A percentile compares a stretch with the other conserved stretches of the same genome.
phyloP scores from a whole-genome alignment of 2,329 filamentous ascomycete genomes.

The Biscogniauxia marginata region DNA sequence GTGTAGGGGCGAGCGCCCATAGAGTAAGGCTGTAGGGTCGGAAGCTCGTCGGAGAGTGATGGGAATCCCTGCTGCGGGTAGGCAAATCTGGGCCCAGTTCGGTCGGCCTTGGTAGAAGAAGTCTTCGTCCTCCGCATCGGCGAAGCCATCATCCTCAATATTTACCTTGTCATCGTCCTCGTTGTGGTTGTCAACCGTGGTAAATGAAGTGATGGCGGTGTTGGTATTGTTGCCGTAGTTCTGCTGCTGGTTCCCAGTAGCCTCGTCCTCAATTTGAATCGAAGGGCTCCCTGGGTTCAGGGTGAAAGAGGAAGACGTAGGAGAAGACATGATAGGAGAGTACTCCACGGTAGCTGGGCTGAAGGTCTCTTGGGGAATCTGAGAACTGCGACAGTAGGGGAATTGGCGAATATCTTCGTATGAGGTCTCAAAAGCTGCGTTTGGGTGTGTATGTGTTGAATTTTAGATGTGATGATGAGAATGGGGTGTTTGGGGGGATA shows the following conservation, averaged over 20 bases:
- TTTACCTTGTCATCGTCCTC: neutral
- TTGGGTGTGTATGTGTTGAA: neutral
- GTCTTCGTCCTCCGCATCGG: neutral
- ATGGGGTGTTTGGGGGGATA: neutral
- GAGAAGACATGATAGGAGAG: no score
- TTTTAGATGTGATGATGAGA: neutral
- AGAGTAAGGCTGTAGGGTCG: neutral
- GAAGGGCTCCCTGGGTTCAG: no score
- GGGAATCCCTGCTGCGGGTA: neutral
- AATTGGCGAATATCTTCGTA: neutral
- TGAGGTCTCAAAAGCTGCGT: neutral
- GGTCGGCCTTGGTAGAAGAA: neutral
- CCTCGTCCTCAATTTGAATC: no score
- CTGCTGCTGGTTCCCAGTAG: no score
- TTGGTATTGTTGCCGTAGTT: no score
- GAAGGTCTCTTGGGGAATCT: neutral
- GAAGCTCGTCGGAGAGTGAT: neutral
- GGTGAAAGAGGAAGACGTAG: no score
- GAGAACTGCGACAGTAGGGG: neutral
- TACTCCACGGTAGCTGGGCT: neutral
- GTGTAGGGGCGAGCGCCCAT: neutral
- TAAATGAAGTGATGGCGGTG: no score
- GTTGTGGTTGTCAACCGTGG: no score
- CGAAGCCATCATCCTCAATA: neutral
- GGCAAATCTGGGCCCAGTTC: neutral